Evolutionary conservation across 768 basidiomycete species (phyloP), one percentile per base, ranked within the genome.

Genomic region (Podaxis rugospora): DNA sequence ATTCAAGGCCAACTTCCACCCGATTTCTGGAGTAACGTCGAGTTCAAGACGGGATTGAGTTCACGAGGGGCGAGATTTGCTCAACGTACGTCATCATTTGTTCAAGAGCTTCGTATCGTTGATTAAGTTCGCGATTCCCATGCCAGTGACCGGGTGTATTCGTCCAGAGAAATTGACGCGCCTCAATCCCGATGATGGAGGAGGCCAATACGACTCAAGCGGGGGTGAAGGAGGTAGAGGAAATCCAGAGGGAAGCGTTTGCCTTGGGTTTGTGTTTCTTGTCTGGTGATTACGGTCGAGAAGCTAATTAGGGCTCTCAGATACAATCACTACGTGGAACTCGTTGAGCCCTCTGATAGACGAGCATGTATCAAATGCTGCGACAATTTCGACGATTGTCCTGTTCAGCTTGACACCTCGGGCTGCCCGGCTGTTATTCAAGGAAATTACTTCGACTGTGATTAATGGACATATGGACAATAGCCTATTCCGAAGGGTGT

Each of bases 301-400:
- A 16, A 42, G 27, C 5, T 39, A 9, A 57, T 23, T 46, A n/a
- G n/a, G 23, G 37, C 5, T 13, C 49, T 6, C 49, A 80, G 80
- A 7, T 84, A 82, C 67, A 83, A 84, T 18, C 82, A 83, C 66
- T 84, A 83, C 63, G 82, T 84, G 35, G 82, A 85, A 65, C 74
- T 84, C 27, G 76, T 85, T 27, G 83, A 85, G 64, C 83, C 83
- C n/a, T 70, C 70, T 32, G 79, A 71, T 16, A 66, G 67, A 1
- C 79, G 83, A 1, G 82, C 83, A 11, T 85, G 83, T 68, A 82
- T 85, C 68, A 82, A 77, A 67, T 85, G 83, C 67, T 85, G 83
- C 64, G 79, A 84, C 61, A 77, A 83, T 57, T 75, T 73, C 4
- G 72, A 74, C 4, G 83, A 84, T 65, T 85, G 83, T 65, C 82